A percentile compares a stretch with the other conserved stretches of the same genome.
Evolutionary conservation across 1,284 basidiomycete genomes (phyloP).

Genomic region (Athelia psychrophila): DNA sequence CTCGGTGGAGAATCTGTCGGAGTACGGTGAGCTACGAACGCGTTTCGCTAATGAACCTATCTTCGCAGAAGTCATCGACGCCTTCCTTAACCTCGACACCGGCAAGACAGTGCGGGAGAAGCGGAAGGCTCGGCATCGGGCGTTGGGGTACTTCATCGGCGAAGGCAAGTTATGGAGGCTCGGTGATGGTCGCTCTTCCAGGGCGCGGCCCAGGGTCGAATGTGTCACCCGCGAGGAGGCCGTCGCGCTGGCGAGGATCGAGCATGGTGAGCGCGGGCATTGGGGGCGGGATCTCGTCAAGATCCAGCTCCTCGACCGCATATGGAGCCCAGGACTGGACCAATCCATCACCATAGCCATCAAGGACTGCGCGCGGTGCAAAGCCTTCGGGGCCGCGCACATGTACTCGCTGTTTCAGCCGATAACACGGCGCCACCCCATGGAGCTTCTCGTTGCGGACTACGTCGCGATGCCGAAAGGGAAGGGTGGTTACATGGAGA

Average conservation of each 20-base stretch:
- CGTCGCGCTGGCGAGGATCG: not conserved
- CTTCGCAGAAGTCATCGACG: not conserved
- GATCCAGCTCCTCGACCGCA: constrained; percentile 9
- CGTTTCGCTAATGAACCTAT: not conserved
- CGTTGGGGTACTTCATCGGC: not conserved
- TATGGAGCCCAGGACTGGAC: constrained; percentile 16
- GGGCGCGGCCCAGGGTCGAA: not conserved
- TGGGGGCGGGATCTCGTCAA: constrained; percentile 11
- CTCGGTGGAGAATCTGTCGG: too few species aligned
- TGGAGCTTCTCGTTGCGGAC: constrained; percentile 20
- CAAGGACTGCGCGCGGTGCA: constrained; percentile 16
- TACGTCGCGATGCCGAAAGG: constrained; percentile 20
- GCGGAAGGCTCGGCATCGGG: not conserved
- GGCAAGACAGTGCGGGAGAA: not conserved
- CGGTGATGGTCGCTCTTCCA: not conserved
- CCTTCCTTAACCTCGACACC: not conserved
- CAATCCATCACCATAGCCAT: constrained; percentile 12
- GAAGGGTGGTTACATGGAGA: constrained; percentile 16
- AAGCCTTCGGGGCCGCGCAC: constrained; percentile 17
- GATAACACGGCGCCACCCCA: constrained; percentile 14
- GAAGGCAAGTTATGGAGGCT: not conserved
- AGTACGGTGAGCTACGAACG: too few species aligned
- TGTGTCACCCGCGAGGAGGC: not conserved
- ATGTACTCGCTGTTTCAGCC: constrained; percentile 13
- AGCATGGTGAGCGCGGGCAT: not conserved